Evolutionary conservation across 2,329 filamentous ascomycete genomes (phyloP), one percentile per base, ranked within the genome.

Genomic region (Ophiostoma ulmi): DNA sequence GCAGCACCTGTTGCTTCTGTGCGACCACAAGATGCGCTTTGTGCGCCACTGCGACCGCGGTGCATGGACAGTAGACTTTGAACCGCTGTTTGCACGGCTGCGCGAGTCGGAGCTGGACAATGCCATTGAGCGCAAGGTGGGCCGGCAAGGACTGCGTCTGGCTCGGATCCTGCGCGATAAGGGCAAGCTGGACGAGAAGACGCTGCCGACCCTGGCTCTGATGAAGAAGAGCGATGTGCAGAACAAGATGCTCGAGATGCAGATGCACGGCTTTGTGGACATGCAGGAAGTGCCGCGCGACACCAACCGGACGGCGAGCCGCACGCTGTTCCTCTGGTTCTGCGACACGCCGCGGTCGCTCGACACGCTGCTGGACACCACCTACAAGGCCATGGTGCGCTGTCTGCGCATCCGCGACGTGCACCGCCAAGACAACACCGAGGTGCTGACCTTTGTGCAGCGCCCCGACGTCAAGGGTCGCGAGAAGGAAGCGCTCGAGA

Each of bases 221-320:
- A 90, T 97, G 83, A 90, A 91, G 71, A 92, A 94, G 76, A 89
- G 90, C 71, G 92, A 97, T 69, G 88, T 98, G 35, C 92, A 95
- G 66, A 88, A 90, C 71, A 91, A 93, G 73, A 90, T 98, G 80
- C 90, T 92, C 17, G 88, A 90, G 73, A 91, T 99, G 85, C 92
- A 97, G 75, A 89, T 93, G 78, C 88, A 89, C 22, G 94, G 95
- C 1, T 90, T 95, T 72, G 88, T 97, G 14, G 93, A 98, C 75
- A 88, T 97, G 6, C 95, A 99, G 79, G 95, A 99, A 81, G 90
- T 99, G 0, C 95, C 95, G 0, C 91, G 92, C 74, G 94, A 98
- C 76, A 90, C 90, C 74, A 90, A 89, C 73, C 90, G 93, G 44
- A 87, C 91, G 75, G 92, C 94, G 0, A 91, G 90, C 73, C 88